phyloP scores from a whole-genome alignment of 768 basidiomycete species.

The Daedalea quercina region DNA sequence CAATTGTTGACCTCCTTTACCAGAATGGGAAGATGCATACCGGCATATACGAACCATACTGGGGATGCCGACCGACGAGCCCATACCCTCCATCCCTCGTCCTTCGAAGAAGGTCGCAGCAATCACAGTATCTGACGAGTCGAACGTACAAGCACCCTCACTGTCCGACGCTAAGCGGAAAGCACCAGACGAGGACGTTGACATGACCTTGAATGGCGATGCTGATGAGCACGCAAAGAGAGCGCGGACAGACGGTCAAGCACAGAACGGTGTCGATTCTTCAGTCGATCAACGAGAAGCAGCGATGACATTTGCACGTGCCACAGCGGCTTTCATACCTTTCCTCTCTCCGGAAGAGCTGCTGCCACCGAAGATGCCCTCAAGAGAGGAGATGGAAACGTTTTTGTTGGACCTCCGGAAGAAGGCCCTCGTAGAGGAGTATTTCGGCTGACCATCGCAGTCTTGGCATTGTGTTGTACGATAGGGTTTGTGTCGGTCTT shows the following conservation, averaged over 20 bases:
- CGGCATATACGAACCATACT: slow-evolving; percentile 46
- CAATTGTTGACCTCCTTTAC: background rate
- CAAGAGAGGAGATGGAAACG: slow-evolving; percentile 70
- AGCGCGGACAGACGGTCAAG: slow-evolving; percentile 19
- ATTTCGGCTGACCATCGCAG: slow-evolving; percentile 34
- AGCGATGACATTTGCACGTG: slow-evolving; percentile 34
- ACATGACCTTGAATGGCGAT: slow-evolving; percentile 26
- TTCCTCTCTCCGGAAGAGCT: slow-evolving; percentile 72
- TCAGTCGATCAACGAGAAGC: slow-evolving; percentile 20
- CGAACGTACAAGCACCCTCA: slow-evolving; percentile 14
- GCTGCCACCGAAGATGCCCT: slow-evolving; percentile 69
- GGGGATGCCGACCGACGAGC: slow-evolving; percentile 42
- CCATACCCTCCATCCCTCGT: slow-evolving; percentile 46
- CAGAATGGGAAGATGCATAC: slow-evolving; percentile 66
- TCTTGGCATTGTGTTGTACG: background rate
- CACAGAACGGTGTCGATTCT: slow-evolving; percentile 1
- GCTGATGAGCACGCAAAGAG: slow-evolving; percentile 26
- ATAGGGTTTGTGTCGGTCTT: background rate
- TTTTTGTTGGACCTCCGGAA: slow-evolving; percentile 74
- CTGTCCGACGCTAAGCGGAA: slow-evolving; percentile 45
- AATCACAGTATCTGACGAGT: slow-evolving; percentile 19
- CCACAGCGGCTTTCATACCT: slow-evolving; percentile 64
- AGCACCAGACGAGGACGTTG: slow-evolving; percentile 37
- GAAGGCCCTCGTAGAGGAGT: slow-evolving; percentile 77
- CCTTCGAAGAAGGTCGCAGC: slow-evolving; percentile 20